Evolutionary conservation across 106 monocot species (phyloP), one percentile per base, ranked within the genome.

Genomic region (Apostasia shenzhenica): DNA sequence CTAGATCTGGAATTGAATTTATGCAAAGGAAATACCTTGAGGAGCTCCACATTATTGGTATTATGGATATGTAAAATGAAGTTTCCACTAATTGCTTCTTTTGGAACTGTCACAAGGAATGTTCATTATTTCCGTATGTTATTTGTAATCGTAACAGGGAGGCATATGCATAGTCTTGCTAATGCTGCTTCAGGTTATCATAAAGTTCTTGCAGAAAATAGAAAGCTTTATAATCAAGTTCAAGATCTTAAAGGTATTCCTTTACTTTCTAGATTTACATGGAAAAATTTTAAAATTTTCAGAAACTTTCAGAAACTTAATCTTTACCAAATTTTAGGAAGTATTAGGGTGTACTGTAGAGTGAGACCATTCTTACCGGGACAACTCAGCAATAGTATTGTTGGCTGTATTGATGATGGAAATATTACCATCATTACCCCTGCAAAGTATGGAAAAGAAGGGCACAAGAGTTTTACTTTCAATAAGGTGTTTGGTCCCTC

Each of bases 341-440:
- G 78, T 76, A 99, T 99, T 46, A 81, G 99, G 73, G 99, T 99
- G 1, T 99, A 99, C 48, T 99, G 99, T 63, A 80, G 99, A 66
- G 93, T 99, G 55, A 83, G 99, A 61, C 99, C 99, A 66, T 93
- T 93, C 67, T 72, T 99, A 48, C 87, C 90, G 2, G 93, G 99
- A 44, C 85, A 92, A 73, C 44, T 77, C 43, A 99, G 64, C 67
- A 59, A 70, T 54, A 78, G 72, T 72, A 85, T 81, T 55, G 49
- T 99, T 54, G 76, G 89, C 67, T 87, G 76, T 55, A 79, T 88
- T 67, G 99, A 99, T 66, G 93, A 99, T 57, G 89, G 80, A 73
- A 89, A 52, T 62, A 85, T 99, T 64, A 79, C 89, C 49, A 81
- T 99, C 48, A 54, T 85, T 58, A 90, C 85, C 11, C 80, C 93